Evolutionary conservation across 2,329 filamentous ascomycete genomes (phyloP), one percentile per base, ranked within the genome.

Genomic region (Ascochyta pisi): DNA sequence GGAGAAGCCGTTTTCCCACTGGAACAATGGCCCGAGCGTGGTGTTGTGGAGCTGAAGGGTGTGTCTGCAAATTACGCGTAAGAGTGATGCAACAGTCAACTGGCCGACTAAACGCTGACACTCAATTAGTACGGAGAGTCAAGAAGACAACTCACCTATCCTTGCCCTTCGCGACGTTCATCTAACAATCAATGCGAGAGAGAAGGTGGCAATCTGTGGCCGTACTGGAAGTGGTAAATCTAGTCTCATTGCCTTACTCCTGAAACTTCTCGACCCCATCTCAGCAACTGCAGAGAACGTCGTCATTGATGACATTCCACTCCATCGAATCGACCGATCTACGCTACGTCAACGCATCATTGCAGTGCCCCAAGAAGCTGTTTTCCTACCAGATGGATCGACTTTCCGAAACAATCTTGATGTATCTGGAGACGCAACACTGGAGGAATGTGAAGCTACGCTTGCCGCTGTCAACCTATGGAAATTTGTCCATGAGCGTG

Each of bases 161-260:
- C 35, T 62, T 3, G 58, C 59, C 12, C 55, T 63, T 23, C 31
- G 49, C 15, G 31, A 59, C 13, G 65, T 84, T 22, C 77, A 67
- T 13, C 58, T 85, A 1, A 71, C 67, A 1, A 74, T 84, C 29
- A 29, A 66, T 3, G 57, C 79, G 0, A 82, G 81, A 7, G 70
- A 81, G 56, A 77, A 78, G 60, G 62, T 81, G 19, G 70, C 78
- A 3, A 70, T 85, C 3, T 83, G 80, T 49, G 83, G 83, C 1
- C 75, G 82, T 6, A 85, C 78, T 13, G 82, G 79, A 76, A 22
- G 76, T 83, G 57, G 60, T 48, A 60, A 61, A 50, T 56, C 49
- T 3, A 57, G 39, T 16, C 16, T 60, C 26, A 44, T 64, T 15
- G 34, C 40, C 8, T 39, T 60, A 12, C 44, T 64, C 1, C 54